These are phyloP conservation scores for Chaetothyriales sp. DNA, from an alignment of 2,329 filamentous ascomycete species.

Conservation along the genomic window DNA sequence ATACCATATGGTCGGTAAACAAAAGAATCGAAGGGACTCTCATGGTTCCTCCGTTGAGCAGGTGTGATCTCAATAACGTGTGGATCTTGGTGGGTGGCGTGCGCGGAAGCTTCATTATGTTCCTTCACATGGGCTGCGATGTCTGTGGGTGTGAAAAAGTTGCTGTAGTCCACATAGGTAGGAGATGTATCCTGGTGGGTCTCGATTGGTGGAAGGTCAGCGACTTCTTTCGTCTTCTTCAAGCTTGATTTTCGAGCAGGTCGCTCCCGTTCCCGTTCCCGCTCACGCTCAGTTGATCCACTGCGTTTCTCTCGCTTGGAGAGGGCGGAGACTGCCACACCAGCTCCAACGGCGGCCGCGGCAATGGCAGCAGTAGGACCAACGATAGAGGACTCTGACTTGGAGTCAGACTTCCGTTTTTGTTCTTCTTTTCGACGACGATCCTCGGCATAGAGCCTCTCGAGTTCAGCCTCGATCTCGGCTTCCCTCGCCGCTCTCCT, in stretches of 20 bases:
- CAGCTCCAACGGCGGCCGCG: slow-evolving; percentile 36
- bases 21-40: slow-evolving; percentile 10
- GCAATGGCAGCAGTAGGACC: slow-evolving; percentile 27
- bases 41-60: slow-evolving; percentile 3
- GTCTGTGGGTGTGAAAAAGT: slow-evolving; percentile 29
- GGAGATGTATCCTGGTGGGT: slow-evolving; percentile 14
- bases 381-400: slow-evolving; percentile 20
- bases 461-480: slow-evolving; percentile 16
- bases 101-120: slow-evolving; percentile 13
- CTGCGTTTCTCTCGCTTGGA: slow-evolving; percentile 16
- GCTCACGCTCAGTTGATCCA: slow-evolving; percentile 5
- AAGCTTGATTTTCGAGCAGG: slow-evolving; percentile 19
- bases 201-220: slow-evolving; percentile 4
- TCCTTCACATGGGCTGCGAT: slow-evolving; percentile 27
- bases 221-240: slow-evolving; percentile 11
- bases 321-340: slow-evolving; percentile 28
- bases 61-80: slow-evolving; percentile 16
- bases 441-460: slow-evolving; percentile 13
- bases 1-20: slow-evolving; percentile 15
- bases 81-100: slow-evolving; percentile 11
- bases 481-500: slow-evolving; percentile 6
- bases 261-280: slow-evolving; percentile 17
- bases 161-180: slow-evolving; percentile 20
- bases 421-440: slow-evolving; percentile 8
- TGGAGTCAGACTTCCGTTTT: slow-evolving; percentile 3